These are phyloP conservation scores for Byssoonygena ceratinophila DNA, from an alignment of 2,329 filamentous ascomycete species.

Conservation along the genomic window DNA sequence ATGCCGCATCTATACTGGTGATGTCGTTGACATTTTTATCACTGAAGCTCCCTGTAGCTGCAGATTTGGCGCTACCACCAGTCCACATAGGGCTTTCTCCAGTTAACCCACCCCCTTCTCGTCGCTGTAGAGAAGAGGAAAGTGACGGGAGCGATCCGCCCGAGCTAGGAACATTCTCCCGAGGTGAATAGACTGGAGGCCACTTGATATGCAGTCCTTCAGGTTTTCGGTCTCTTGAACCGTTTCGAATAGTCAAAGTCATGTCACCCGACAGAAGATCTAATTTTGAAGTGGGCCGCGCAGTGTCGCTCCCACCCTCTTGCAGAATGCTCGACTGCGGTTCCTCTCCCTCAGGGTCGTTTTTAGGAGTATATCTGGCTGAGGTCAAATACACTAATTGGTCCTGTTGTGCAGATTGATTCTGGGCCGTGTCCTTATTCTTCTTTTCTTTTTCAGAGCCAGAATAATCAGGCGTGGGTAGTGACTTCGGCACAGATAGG, in stretches of 20 bases:
- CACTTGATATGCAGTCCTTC: conserved; percentile 59
- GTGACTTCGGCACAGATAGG: conserved; percentile 33
- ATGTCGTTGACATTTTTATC: conserved; percentile 68
- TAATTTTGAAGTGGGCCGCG: conserved; percentile 1
- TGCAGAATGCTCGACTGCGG: conserved; percentile 57
- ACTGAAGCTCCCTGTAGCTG: conserved; percentile 48
- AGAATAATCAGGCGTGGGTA: conserved; percentile 38
- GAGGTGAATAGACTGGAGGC: conserved; percentile 35
- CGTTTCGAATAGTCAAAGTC: conserved; percentile 29
- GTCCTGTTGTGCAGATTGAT: conserved; percentile 22
- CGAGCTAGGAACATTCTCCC: neutral
- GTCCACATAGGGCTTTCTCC: conserved; percentile 29
- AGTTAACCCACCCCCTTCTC: conserved; percentile 5
- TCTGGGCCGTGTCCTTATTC: conserved; percentile 21
- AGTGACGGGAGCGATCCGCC: conserved; percentile 7
- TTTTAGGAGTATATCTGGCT: conserved; percentile 36
- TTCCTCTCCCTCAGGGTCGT: conserved; percentile 34
- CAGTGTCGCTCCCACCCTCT: conserved; percentile 49
- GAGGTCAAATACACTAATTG: conserved; percentile 35
- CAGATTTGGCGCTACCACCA: conserved; percentile 40
- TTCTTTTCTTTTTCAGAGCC: conserved; percentile 37
- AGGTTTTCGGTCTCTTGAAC: conserved; percentile 69
- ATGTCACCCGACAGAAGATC: neutral
- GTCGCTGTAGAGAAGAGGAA: conserved; percentile 1
- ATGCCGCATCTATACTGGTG: conserved; percentile 69